Evolutionary conservation across 2,329 filamentous ascomycete species (phyloP), one percentile per base, ranked within the genome.

Genomic region (Metarhizium humberi): DNA sequence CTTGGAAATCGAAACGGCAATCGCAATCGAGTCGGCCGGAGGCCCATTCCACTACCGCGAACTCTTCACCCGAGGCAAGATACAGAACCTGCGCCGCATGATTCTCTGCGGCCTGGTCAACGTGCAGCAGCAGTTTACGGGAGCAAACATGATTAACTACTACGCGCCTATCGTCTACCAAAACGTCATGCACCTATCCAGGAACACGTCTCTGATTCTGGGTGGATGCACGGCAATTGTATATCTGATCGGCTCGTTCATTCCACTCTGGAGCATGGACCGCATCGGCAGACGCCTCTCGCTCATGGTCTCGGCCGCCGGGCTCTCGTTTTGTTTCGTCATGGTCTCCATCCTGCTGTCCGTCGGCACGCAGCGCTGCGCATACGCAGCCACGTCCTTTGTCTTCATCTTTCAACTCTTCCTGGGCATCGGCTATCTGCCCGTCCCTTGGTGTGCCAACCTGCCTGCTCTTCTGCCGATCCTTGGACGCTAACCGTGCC

Each of bases 321-420:
- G 73, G 0, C 64, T 76, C 4, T 73, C 71, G 55, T 57, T 73
- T n/a, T 76, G 73, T 54, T 75, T 75, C 56, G 63, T 69, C 8
- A 67, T 75, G 64, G 66, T 69, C 1, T 58, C 72, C 0, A 71
- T 72, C 30, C 57, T 76, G 1, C 60, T 75, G 0, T 74, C 71
- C 0, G 58, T 68, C 0, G 67, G 64, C 0, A 64, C 60, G 0
- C 60, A 56, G 2, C 56, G 62, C 6, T 62, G 65, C 4, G 73
- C 72, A 0, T 73, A 74, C 52, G 73, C 66, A 1, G 73, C 73
- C 0, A 72, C 69, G 0, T 71, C 70, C 1, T 73, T 75, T 45
- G 69, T 76, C 4, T 76, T 76, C 60, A 60, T 76, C 10, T 76
- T 76, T 59, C 73, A 75, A 60, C 71, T 75, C 57, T 67, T 71